phyloP scores from a whole-genome alignment of 2,329 filamentous ascomycete genomes.

The Fusarium abutilonis region DNA sequence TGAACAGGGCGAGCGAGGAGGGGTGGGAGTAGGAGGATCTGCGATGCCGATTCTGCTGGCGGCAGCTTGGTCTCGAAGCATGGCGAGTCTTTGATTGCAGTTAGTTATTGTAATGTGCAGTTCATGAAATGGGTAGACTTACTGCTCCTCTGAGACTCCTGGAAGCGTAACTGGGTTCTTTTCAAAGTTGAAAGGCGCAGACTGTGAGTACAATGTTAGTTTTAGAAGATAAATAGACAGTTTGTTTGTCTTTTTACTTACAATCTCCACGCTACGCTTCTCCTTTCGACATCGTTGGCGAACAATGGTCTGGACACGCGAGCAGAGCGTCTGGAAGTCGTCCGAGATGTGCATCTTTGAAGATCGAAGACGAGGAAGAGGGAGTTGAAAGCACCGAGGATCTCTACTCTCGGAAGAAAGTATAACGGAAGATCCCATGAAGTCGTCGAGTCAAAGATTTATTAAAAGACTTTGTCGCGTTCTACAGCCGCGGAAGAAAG shows the following conservation, averaged over 20 bases:
- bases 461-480: slow-evolving; percentile 16
- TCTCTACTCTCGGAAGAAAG: slow-evolving; percentile 35
- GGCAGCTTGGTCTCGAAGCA: slow-evolving; percentile 63
- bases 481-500: slow-evolving; percentile 19
- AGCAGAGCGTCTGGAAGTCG: slow-evolving; percentile 57
- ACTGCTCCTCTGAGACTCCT: slow-evolving; percentile 69
- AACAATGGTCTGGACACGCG: slow-evolving; percentile 57
- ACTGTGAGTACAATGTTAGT: slow-evolving; percentile 56
- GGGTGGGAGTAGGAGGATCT: slow-evolving; percentile 44
- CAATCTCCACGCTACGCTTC: slow-evolving; percentile 58
- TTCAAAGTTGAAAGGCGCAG: slow-evolving; percentile 67
- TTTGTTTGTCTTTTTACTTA: slow-evolving; percentile 45
- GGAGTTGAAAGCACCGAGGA: slow-evolving; percentile 23
- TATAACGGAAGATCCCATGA: slow-evolving; percentile 24
- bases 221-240: neutral
- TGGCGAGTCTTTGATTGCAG: slow-evolving; percentile 53
- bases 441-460: slow-evolving; percentile 4
- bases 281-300: slow-evolving; percentile 54
- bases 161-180: slow-evolving; percentile 63
- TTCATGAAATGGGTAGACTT: slow-evolving; percentile 46
- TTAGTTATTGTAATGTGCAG: neutral
- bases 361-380: slow-evolving; percentile 31
- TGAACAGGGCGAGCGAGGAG: slow-evolving; percentile 40
- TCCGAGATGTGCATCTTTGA: slow-evolving; percentile 51
- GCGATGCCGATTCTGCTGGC: slow-evolving; percentile 60